Conservation (phyloP, 148 eudicot species). For the Vaccinium corymbosum region DNA sequence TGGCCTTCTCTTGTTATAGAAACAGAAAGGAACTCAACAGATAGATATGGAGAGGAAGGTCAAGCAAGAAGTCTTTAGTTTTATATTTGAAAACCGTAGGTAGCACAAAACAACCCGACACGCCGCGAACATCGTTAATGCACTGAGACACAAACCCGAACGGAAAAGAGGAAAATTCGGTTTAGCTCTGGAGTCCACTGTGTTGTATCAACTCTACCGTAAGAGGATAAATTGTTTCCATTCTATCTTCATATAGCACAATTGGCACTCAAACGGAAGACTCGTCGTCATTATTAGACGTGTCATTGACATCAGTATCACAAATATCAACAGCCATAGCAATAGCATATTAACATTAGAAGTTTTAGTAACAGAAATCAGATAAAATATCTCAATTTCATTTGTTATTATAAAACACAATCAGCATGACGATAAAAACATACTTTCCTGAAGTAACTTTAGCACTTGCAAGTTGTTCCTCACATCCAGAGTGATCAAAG, state of each 20-base stretch:
- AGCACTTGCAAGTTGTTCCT: slow-evolving; percentile 35
- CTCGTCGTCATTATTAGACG: not conserved
- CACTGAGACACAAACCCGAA: not conserved
- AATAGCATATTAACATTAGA: not conserved
- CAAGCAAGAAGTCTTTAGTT: not conserved
- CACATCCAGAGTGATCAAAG: slow-evolving; percentile 40
- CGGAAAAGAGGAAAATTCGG: not conserved
- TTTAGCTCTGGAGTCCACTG: not conserved
- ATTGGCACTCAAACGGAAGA: not conserved
- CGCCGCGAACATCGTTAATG: not conserved
- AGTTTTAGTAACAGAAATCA: not conserved
- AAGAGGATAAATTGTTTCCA: not conserved
- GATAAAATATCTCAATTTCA: not conserved
- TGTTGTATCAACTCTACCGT: not conserved
- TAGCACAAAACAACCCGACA: not conserved
- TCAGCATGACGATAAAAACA: slow-evolving; percentile 14
- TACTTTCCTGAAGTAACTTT: slow-evolving; percentile 53
- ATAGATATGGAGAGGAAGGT: not conserved
- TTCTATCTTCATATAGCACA: not conserved
- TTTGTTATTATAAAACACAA: not conserved
- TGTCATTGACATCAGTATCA: not conserved
- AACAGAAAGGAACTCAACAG: not conserved
- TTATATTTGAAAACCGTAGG: not conserved
- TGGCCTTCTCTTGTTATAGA: not conserved
- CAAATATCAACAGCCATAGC: not conserved